Base-by-base conservation (phyloP, 2,329 filamentous ascomycete genomes). In the Coleophoma crateriformis region DNA sequence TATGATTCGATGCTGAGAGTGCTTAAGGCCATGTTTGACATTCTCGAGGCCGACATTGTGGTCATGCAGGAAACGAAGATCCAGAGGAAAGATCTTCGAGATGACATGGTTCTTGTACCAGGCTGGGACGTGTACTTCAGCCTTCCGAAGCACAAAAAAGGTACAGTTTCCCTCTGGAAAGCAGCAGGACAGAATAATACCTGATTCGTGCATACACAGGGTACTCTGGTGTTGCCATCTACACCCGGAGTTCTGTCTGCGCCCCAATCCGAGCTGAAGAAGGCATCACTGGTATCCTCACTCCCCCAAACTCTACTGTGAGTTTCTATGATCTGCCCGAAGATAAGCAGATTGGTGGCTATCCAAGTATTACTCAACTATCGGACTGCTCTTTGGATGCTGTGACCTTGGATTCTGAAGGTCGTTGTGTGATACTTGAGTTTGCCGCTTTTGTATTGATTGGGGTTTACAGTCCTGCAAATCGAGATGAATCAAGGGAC, bases 61-160 rank as follows among this genome's bases (percentile, higher is more conserved):
- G 78, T 96, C 51, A 90, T 97, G 74, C 94, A 99, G 67, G 94
- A 97, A 69, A 85, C 90, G 40, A 99, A 97, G 70, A 96, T 97
- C 38, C 94, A 97, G 64, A 80, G 87, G 50, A 96, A 96, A 65
- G 91, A 96, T 59, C 74, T 99, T 1, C 79, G 77, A 38, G 94
- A 97, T 75, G 94, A 97, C 60, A 97, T 97, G 90, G 91, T 97
- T 10, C 74, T 97, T 33, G 83, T 97, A 0, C 84, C 88, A 0
- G 94, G 94, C 12, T 99, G 92, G 92, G 94, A 99, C 65, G 91
- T 91, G 56, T 96, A 86, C 69, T 96, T 96, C 70, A 96, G 90
- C 65, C 74, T 99, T 20, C 94, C 94, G 0, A 90, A 85, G 64
- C 79, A 95, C 64, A 97, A 97, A 68, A 97, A 96, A 75, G 92